Base-by-base conservation (phyloP, 371 early-diverging fungal species). In the Rhizomucor miehei region DNA sequence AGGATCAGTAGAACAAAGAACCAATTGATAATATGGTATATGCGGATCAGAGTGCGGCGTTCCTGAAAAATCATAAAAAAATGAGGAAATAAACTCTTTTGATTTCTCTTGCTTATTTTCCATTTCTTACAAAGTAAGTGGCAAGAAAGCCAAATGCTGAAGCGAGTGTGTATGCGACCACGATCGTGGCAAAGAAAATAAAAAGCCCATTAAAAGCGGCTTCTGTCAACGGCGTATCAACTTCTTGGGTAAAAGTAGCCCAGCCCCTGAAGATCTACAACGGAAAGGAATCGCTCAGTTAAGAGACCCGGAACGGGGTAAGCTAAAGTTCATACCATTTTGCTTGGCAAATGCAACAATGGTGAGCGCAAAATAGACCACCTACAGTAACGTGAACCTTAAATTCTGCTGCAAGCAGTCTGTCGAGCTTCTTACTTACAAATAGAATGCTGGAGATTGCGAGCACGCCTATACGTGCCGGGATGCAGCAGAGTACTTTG, bases 11-110 rank as follows among this genome's bases (percentile, higher is more conserved):
- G 41, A 14, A 71, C 73, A 51, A 66, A 66, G 48, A 73, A 66
- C 73, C 73, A 73, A 51, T 73, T 66, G n/a, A 57, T n/a, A 21
- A 69, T 48, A 40, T 69, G 69, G 56, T 69, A 69, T 3, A 65
- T 48, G 13, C 66, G 61, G 12, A 73, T 65, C 52, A 66, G 16
- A 19, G 44, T 66, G 40, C 66, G 60, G 9, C 54, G 56, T 67
- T 65, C 65, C 69, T 69, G 50, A 29, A 8, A 29, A 29, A 29
- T 3, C 29, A 29, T 53, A 10, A 24, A 23, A 44, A 29, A 23
- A 6, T 38, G 9, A 48, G 21, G n/a, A n/a, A n/a, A n/a, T n/a
- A n/a, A n/a, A n/a, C n/a, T n/a, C n/a, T n/a, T n/a, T n/a, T n/a
- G n/a, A n/a, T n/a, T n/a, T n/a, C n/a, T n/a, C n/a, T n/a, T n/a